A percentile compares a stretch with the other conserved stretches of the same genome.
phyloP scores from a whole-genome alignment of 306 rosid genomes.

The Bauhinia variegata region DNA sequence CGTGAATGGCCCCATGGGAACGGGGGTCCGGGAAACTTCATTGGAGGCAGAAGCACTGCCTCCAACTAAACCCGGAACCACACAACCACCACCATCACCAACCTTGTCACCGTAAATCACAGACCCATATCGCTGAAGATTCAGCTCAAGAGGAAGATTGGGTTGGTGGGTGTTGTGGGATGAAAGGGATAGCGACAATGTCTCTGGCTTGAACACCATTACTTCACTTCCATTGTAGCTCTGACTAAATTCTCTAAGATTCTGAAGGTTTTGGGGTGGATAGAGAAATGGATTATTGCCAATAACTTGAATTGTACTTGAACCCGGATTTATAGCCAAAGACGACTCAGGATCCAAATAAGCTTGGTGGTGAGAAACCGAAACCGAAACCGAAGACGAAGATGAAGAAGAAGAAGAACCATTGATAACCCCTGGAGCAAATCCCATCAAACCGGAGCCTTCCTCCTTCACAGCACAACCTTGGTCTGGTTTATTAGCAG shows the following conservation, averaged over 20 bases:
- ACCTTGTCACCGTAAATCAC: conserved; percentile 29
- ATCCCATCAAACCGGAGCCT: conserved; percentile 52
- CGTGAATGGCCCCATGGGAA: conserved; percentile 67
- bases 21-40: conserved; percentile 43
- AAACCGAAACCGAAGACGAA: conserved; percentile 34
- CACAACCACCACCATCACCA: conserved; percentile 34
- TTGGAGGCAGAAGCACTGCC: conserved; percentile 34
- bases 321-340: conserved; percentile 38
- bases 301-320: conserved; percentile 48
- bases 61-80: conserved; percentile 41
- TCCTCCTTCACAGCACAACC: conserved; percentile 43
- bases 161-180: conserved; percentile 38
- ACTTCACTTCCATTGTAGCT: conserved; percentile 30
- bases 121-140: conserved; percentile 58
- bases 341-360: conserved; percentile 57
- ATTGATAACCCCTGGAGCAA: conserved; percentile 37
- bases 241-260: conserved; percentile 46
- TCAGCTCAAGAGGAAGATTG: conserved; percentile 45
- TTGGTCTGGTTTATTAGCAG: conserved; percentile 2
- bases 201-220: conserved; percentile 66
- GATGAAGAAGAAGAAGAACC: conserved; percentile 45
- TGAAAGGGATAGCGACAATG: conserved; percentile 76
- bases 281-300: conserved; percentile 49
- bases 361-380: conserved; percentile 43
- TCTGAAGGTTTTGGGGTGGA: conserved; percentile 34